Evolutionary conservation across 768 basidiomycete genomes (phyloP).

Genomic region (Gelatoporia subvermispora): DNA sequence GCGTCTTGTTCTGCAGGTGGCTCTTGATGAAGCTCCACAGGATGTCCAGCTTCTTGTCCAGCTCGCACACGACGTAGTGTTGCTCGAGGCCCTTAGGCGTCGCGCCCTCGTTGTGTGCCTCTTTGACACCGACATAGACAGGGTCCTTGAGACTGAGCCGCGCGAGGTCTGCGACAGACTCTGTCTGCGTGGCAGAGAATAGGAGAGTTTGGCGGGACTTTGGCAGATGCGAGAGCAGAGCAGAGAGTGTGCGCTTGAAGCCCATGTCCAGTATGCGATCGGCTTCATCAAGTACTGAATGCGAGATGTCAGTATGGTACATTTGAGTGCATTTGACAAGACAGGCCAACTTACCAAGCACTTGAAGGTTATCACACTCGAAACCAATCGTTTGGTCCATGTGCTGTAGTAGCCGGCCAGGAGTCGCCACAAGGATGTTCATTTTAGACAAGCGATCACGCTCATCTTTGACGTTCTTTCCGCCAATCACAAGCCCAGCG

Average conservation of each 20-base stretch:
- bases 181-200: conserved; percentile 95
- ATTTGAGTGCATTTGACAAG: not conserved
- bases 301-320: not conserved
- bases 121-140: conserved; percentile 62
- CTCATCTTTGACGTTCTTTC: conserved; percentile 93
- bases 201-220: conserved; percentile 90
- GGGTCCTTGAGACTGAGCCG: conserved; percentile 86
- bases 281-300: conserved; percentile 88
- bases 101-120: conserved; percentile 40
- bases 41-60: conserved; percentile 86
- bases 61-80: conserved; percentile 76
- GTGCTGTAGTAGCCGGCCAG: conserved; percentile 91
- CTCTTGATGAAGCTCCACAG: conserved; percentile 95
- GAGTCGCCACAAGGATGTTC: conserved; percentile 99
- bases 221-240: conserved; percentile 88
- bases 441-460: conserved; percentile 82
- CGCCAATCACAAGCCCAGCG: conserved; percentile 93
- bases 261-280: conserved; percentile 97
- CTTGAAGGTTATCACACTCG: conserved; percentile 84
- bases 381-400: conserved; percentile 98
- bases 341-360: conserved; percentile 59
- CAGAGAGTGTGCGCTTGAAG: conserved; percentile 82
- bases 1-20: conserved; percentile 84
- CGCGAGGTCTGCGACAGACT: conserved; percentile 83
- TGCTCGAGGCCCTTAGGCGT: conserved; percentile 83